Base-by-base conservation (phyloP, 2,329 filamentous ascomycete genomes). In the Alternaria arborescens region DNA sequence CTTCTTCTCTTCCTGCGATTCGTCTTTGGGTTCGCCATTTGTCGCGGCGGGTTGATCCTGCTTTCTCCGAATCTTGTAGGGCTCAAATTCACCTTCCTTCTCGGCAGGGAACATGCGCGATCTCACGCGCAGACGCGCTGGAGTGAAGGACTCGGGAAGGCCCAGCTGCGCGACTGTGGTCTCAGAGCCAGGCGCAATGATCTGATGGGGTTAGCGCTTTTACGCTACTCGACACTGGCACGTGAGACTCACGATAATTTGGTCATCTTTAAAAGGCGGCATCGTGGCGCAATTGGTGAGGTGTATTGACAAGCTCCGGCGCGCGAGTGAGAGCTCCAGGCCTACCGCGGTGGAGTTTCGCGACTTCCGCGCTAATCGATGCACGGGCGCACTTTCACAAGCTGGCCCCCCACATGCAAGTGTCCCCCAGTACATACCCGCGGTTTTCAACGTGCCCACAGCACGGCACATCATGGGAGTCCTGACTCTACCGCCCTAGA, bases 161-260 rank as follows among this genome's bases (percentile, higher is more conserved):
- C 94, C 94, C 41, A 97, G 87, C 85, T 97, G 93, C 68, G 93
- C 94, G 82, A 97, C 88, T 60, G 93, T 97, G 67, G 90, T 94
- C 80, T 91, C 89, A 78, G 93, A 97, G 75, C 94, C 94, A 34
- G 91, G 91, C 79, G 89, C 90, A 80, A 94, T 89, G 77, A 94
- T 83, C 82, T 84, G 36, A 24, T 12, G 18, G 22, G 14, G 56
- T 69, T 43, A 73, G 69, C 64, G 50, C 61, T 48, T 48, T 38
- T 26, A 26, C 20, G 1, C 5, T 6, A 38, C 26, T 59, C 20
- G 40, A 42, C 42, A 10, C 24, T n/a, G 47, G 44, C 42, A 53
- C 24, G 44, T 36, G 42, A 26, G 16, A n/a, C 74, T 44, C 71
- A 81, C 80, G 58, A 81, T 78, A 4, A 82, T 80, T 71, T 81